phyloP scores from a whole-genome alignment of 179 eudicot species.

The Heliamphora pulchella region DNA sequence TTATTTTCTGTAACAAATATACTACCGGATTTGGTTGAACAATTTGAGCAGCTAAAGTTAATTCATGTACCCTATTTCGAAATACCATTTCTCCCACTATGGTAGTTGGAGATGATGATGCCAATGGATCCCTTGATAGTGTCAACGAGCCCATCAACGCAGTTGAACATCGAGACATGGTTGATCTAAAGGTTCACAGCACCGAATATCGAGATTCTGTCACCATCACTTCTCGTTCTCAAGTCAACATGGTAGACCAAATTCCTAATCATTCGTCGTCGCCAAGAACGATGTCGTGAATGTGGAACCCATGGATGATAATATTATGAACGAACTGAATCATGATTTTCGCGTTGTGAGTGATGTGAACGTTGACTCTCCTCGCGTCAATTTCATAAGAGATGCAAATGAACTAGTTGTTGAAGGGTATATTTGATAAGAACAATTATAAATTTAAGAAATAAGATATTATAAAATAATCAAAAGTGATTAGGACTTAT shows the following conservation, averaged over 20 bases:
- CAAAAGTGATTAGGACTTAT: too few species aligned
- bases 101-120: slow-evolving; percentile 61
- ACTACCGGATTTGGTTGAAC: too few species aligned
- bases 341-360: slow-evolving; percentile 41
- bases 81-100: background rate
- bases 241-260: slow-evolving; percentile 34
- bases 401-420: too few species aligned
- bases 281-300: slow-evolving; percentile 38
- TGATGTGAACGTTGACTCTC: slow-evolving; percentile 43
- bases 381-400: slow-evolving; percentile 39
- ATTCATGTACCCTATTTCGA: too few species aligned
- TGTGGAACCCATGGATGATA: slow-evolving; percentile 53
- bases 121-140: slow-evolving; percentile 52
- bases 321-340: slow-evolving; percentile 43
- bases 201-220: slow-evolving; percentile 41
- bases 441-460: too few species aligned
- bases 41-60: too few species aligned
- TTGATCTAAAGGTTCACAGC: slow-evolving; percentile 51
- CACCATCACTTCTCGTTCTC: slow-evolving; percentile 51
- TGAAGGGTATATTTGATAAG: too few species aligned
- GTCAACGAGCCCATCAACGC: slow-evolving; percentile 56
- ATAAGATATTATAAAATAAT: too few species aligned
- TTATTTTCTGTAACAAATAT: too few species aligned
- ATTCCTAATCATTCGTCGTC: slow-evolving; percentile 40
- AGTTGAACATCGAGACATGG: slow-evolving; percentile 42